These are phyloP conservation scores for Abortiporus biennis DNA, from an alignment of 1,284 basidiomycete genomes.

Conservation along the genomic window DNA sequence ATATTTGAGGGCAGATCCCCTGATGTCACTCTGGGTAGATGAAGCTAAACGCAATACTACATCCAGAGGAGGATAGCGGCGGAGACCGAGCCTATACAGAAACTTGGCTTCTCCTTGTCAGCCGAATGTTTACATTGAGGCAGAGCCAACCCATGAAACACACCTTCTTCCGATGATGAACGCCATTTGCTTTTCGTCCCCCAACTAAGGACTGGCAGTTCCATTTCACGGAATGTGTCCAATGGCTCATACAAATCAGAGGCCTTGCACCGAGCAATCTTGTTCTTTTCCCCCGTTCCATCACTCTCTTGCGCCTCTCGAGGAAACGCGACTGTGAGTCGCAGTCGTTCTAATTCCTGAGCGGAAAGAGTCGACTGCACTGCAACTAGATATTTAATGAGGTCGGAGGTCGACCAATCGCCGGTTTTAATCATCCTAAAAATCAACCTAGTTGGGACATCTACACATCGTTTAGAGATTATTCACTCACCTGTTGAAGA, in stretches of 20 bases:
- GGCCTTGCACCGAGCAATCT: conserved; percentile 51
- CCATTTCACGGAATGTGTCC: conserved; percentile 67
- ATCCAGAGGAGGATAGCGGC: conserved; percentile 65
- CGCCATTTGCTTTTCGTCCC: conserved; percentile 75
- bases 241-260: conserved; percentile 81
- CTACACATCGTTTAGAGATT: not conserved
- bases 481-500: conserved; percentile 75
- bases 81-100: conserved; percentile 75
- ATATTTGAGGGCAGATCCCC: conserved; percentile 66
- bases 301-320: conserved; percentile 43
- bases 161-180: conserved; percentile 79
- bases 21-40: conserved; percentile 37
- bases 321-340: conserved; percentile 79
- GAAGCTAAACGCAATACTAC: conserved; percentile 67
- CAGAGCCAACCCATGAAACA: conserved; percentile 7
- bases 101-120: conserved; percentile 66
- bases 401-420: conserved; percentile 73
- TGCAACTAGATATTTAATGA: conserved; percentile 88
- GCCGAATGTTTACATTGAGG: not conserved
- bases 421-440: conserved; percentile 79
- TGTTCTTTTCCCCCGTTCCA: conserved; percentile 20
- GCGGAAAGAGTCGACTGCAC: conserved; percentile 67
- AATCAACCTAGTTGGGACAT: not conserved
- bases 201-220: conserved; percentile 88
- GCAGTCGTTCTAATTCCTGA: conserved; percentile 70